phyloP scores from a whole-genome alignment of 805 yeast species.

The Cyberlindnera xylosilytica region DNA sequence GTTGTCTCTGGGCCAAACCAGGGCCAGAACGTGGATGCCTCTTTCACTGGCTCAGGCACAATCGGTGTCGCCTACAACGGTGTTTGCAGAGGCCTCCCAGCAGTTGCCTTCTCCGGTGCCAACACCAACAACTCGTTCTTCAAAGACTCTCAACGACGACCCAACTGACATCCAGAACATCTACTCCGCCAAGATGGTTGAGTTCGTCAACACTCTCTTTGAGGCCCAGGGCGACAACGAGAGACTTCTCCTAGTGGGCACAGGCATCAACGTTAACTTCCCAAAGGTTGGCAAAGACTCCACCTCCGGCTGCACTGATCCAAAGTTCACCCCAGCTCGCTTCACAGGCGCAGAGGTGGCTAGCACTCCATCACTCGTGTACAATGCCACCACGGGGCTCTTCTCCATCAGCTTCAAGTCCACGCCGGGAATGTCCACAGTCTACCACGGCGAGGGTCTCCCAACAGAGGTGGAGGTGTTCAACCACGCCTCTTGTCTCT shows the following conservation, averaged over 20 bases:
- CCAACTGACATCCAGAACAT: conserved; percentile 41
- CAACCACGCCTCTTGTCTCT: conserved; percentile 33
- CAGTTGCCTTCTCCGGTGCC: conserved; percentile 49
- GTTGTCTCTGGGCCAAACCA: conserved; percentile 54
- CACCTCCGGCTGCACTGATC: conserved; percentile 35
- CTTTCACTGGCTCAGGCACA: conserved; percentile 46
- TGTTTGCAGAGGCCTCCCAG: conserved; percentile 46
- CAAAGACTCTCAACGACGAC: conserved; percentile 79
- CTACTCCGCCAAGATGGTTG: conserved; percentile 38
- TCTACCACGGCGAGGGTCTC: conserved; percentile 41
- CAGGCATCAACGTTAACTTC: conserved; percentile 47
- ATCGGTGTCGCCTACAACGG: conserved; percentile 49
- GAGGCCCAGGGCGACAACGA: conserved; percentile 35
- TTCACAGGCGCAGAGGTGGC: conserved; percentile 36
- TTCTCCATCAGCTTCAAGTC: conserved; percentile 21
- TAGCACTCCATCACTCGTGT: conserved; percentile 19
- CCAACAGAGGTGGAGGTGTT: conserved; percentile 40
- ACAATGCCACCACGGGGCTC: conserved; percentile 38
- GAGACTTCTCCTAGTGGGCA: conserved; percentile 39
- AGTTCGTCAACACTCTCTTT: conserved; percentile 38
- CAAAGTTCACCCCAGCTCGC: conserved; percentile 43
- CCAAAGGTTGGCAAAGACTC: conserved; percentile 44
- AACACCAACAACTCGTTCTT: conserved; percentile 56
- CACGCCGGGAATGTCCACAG: conserved; percentile 26
- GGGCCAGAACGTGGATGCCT: conserved; percentile 45